phyloP scores from a whole-genome alignment of 495 filamentous ascomycete genomes.

The Oidiodendron maius region DNA sequence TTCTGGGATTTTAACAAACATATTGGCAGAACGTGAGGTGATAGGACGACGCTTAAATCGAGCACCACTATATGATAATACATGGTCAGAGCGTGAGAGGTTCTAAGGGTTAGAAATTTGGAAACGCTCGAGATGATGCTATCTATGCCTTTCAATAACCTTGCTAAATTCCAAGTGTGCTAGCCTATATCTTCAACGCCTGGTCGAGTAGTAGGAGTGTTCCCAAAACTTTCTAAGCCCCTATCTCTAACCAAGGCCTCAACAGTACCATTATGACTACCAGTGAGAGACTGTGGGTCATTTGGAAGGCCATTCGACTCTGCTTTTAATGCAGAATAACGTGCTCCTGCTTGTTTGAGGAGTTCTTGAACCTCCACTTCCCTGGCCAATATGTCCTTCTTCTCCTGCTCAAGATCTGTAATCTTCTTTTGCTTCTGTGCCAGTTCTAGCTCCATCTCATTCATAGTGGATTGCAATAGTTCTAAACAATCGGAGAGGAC shows the following conservation, averaged over 20 bases:
- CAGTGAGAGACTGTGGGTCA: constrained; percentile 20
- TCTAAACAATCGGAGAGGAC: constrained; percentile 44
- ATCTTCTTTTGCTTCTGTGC: constrained; percentile 49
- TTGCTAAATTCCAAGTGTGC: no score
- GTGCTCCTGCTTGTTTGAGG: constrained; percentile 75
- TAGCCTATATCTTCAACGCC: constrained; percentile 23
- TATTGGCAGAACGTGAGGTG: no score
- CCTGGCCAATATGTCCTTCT: constrained; percentile 61
- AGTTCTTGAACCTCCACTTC: constrained; percentile 78
- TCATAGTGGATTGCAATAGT: constrained; percentile 43
- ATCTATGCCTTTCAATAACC: no score
- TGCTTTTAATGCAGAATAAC: constrained; percentile 46
- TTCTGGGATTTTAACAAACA: no score
- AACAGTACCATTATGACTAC: constrained; percentile 24
- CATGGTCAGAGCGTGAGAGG: no score
- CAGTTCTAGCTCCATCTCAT: constrained; percentile 48
- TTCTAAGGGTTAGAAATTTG: no score
- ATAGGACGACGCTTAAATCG: no score
- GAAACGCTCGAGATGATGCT: no score
- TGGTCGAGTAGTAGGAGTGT: constrained; percentile 43
- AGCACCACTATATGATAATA: no score
- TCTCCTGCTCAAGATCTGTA: constrained; percentile 58
- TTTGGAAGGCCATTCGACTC: constrained; percentile 14
- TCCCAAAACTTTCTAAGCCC: constrained; percentile 58
- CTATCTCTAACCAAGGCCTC: constrained; percentile 35